Conservation (phyloP, 805 yeast genomes). For the Pichia membranifaciens region DNA sequence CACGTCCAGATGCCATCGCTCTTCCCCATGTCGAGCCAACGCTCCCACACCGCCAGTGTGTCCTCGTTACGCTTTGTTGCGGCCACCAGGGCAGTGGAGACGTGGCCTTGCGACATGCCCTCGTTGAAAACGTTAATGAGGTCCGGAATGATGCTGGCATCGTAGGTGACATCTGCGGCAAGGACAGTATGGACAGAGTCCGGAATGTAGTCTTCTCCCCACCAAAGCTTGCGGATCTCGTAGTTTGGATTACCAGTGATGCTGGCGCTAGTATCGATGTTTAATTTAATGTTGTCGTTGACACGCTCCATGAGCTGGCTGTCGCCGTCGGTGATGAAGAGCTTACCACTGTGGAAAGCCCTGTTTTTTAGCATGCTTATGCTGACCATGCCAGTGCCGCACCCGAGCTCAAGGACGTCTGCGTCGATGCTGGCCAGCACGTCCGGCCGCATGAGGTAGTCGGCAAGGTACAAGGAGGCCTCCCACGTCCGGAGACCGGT, state of each 20-base stretch:
- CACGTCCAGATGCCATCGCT: constrained; percentile 25
- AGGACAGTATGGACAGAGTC: constrained; percentile 44
- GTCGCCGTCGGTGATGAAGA: constrained; percentile 66
- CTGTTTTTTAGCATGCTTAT: constrained; percentile 32
- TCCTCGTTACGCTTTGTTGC: constrained; percentile 68
- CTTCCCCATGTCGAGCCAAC: constrained; percentile 26
- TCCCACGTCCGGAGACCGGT: constrained; percentile 95
- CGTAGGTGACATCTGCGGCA: constrained; percentile 91
- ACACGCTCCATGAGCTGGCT: constrained; percentile 45
- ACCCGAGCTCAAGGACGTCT: constrained; percentile 65
- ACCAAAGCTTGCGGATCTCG: constrained; percentile 47
- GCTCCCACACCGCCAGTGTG: constrained; percentile 42
- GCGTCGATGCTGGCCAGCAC: not conserved
- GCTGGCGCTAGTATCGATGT: constrained; percentile 23
- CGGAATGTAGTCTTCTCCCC: constrained; percentile 45
- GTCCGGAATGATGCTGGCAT: constrained; percentile 49
- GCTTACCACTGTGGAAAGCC: constrained; percentile 5
- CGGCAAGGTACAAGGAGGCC: constrained; percentile 66
- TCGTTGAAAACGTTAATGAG: constrained; percentile 47
- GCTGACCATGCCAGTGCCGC: constrained; percentile 85
- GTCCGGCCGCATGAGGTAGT: constrained; percentile 35
- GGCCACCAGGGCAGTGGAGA: constrained; percentile 40
- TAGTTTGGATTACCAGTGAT: constrained; percentile 13
- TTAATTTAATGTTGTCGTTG: constrained; percentile 39
- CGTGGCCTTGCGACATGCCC: constrained; percentile 26